These are phyloP conservation scores for Aspergillus nanangensis DNA, from an alignment of 495 filamentous ascomycete genomes.

Conservation along the genomic window DNA sequence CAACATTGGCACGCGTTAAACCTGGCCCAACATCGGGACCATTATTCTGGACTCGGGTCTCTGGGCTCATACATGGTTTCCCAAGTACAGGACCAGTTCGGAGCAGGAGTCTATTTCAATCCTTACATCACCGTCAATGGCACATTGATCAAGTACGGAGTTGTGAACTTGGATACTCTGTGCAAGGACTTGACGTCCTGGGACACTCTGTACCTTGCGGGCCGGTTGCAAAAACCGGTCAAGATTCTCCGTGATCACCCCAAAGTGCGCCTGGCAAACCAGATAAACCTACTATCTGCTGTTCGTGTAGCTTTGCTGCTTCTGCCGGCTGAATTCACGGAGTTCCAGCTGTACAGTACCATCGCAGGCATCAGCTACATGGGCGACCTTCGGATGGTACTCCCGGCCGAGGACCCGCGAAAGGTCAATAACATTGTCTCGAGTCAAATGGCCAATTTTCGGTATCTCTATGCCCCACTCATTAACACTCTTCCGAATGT, in stretches of 20 bases:
- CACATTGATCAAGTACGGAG: constrained; percentile 94
- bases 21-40: constrained; percentile 78
- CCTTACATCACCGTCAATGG: constrained; percentile 94
- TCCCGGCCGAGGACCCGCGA: constrained; percentile 82
- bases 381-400: constrained; percentile 87
- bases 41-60: constrained; percentile 84
- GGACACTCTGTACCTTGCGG: constrained; percentile 91
- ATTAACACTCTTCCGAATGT: constrained; percentile 89
- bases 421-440: constrained; percentile 93
- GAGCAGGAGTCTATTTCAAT: constrained; percentile 96
- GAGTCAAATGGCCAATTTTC: constrained; percentile 86
- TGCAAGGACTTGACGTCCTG: constrained; percentile 79
- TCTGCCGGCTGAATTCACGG: constrained; percentile 77
- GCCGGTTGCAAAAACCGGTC: constrained; percentile 92
- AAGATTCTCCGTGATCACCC: constrained; percentile 96
- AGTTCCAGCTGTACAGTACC: constrained; percentile 80
- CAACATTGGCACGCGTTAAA: constrained; percentile 98
- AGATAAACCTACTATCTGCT: constrained; percentile 89
- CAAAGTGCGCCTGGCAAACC: constrained; percentile 84
- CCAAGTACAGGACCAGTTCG: constrained; percentile 78
- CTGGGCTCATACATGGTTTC: constrained; percentile 81
- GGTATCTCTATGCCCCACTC: constrained; percentile 81
- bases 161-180: constrained; percentile 88
- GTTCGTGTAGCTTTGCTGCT: constrained; percentile 84
- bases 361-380: constrained; percentile 91